Evolutionary conservation across 2,329 filamentous ascomycete genomes (phyloP), one percentile per base, ranked within the genome.

Genomic region (Aspergillus eucalypticola): DNA sequence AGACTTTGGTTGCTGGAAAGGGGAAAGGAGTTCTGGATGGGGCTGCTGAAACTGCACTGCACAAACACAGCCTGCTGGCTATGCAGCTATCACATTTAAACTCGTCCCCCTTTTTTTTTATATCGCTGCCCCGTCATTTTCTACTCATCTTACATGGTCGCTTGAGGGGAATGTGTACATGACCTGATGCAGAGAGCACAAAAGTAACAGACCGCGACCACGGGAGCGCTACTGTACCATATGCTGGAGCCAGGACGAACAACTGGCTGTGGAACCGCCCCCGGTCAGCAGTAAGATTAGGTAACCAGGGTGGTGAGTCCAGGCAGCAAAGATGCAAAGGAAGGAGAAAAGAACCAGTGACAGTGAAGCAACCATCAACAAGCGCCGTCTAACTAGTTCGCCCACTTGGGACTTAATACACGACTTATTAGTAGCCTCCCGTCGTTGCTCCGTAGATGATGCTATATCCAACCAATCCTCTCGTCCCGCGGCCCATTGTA

Each of bases 211-310:
- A 25, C 23, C n/a, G 23, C 11, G 41, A 44, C 39, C 39, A 23
- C 44, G 46, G 46, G 46, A 49, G 46, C 27, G 27, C 46, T 50
- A 32, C 15, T 50, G 46, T 50, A 50, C 46, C 46, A 32, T 35
- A 15, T 48, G 50, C 27, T 32, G 38, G 21, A 44, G 21, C 25
- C 41, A 41, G 56, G 19, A 21, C 58, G 60, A 54, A 61, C 61
- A 64, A 60, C 61, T 64, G 59, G 54, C 59, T 64, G 61, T 64
- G 59, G 59, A 61, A 64, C 61, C 52, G 3, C 51, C 15, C 51
- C 32, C 21, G 19, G 32, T 39, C 51, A n/a, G 35, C 51, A 54
- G 51, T 32, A 8, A 50, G 46, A 50, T 50, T 50, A 50, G 46
- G 46, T 50, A 50, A 50, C 46, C 46, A 50, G 25, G 46, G 46